phyloP scores from a whole-genome alignment of 2,329 filamentous ascomycete species.

The Nemania sp. region DNA sequence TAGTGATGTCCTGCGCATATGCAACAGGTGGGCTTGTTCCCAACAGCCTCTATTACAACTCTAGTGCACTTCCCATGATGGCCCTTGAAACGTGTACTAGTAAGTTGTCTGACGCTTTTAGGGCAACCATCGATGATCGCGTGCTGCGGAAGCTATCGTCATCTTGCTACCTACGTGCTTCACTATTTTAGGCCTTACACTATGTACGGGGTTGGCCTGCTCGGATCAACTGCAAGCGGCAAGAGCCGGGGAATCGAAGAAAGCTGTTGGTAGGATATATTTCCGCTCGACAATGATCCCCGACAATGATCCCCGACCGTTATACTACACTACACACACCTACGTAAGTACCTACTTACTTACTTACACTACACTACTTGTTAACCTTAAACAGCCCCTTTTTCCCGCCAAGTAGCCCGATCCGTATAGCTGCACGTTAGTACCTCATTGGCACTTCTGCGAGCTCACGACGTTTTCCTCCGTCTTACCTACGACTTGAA shows the following conservation, averaged over 20 bases:
- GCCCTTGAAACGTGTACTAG: neutral
- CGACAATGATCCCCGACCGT: neutral
- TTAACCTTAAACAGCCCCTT: slow-evolving; percentile 1
- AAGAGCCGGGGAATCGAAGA: slow-evolving; percentile 15
- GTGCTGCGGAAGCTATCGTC: neutral
- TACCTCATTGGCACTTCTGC: neutral
- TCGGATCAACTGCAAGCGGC: slow-evolving; percentile 19
- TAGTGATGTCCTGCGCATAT: too few species aligned
- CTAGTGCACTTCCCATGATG: neutral
- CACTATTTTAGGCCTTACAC: slow-evolving; percentile 7
- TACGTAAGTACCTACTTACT: neutral
- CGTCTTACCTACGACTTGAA: slow-evolving; percentile 17
- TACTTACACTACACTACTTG: neutral
- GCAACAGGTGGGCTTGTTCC: neutral
- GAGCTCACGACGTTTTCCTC: slow-evolving; percentile 2
- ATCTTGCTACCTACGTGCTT: slow-evolving; percentile 1
- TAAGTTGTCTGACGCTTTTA: slow-evolving; percentile 5
- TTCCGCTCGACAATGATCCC: slow-evolving; percentile 1
- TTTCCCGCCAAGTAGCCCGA: slow-evolving; percentile 3
- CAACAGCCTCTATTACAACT: neutral
- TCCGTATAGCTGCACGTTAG: neutral
- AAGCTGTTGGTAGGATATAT: slow-evolving; percentile 1
- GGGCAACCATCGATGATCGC: slow-evolving; percentile 1
- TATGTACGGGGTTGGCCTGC: slow-evolving; percentile 6
- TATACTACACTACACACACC: neutral